Evolutionary conservation across 306 rosid genomes (phyloP).

Genomic region (Amphicarpaea edgeworthii): DNA sequence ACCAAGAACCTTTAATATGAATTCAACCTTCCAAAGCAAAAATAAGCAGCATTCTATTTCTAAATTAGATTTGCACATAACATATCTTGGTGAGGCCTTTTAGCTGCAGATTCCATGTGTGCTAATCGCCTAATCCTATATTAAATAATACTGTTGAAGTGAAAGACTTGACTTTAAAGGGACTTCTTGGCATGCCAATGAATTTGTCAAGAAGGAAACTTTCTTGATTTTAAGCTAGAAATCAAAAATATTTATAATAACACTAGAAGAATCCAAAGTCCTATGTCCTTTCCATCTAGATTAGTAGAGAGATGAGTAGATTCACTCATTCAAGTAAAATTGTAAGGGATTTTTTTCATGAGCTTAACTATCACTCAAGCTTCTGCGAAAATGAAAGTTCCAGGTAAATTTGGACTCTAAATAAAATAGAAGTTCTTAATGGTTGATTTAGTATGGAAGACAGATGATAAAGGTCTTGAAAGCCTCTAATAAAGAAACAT

Average conservation of each 20-base stretch:
- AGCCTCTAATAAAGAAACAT: constrained; percentile 10
- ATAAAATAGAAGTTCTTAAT: neutral
- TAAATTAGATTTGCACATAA: neutral
- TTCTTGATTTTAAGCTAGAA: constrained; percentile 7
- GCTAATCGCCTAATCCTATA: constrained; percentile 15
- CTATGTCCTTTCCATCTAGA: neutral
- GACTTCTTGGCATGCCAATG: neutral
- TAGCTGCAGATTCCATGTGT: neutral
- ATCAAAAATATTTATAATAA: neutral
- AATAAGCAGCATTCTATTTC: neutral
- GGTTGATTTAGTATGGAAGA: neutral
- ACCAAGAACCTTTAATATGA: neutral
- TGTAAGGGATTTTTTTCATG: neutral
- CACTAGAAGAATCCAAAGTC: neutral
- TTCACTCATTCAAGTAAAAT: neutral
- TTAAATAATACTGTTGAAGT: neutral
- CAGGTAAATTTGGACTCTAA: neutral
- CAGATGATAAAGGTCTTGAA: neutral
- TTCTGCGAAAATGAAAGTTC: constrained; percentile 15
- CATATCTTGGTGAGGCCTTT: neutral
- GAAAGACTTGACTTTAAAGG: neutral
- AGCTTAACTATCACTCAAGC: neutral
- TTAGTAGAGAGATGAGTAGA: neutral
- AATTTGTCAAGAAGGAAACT: constrained; percentile 4
- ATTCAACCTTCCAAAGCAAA: neutral